Conservation (phyloP, 805 yeast genomes). For the Sugiyamaella lignohabitans region DNA sequence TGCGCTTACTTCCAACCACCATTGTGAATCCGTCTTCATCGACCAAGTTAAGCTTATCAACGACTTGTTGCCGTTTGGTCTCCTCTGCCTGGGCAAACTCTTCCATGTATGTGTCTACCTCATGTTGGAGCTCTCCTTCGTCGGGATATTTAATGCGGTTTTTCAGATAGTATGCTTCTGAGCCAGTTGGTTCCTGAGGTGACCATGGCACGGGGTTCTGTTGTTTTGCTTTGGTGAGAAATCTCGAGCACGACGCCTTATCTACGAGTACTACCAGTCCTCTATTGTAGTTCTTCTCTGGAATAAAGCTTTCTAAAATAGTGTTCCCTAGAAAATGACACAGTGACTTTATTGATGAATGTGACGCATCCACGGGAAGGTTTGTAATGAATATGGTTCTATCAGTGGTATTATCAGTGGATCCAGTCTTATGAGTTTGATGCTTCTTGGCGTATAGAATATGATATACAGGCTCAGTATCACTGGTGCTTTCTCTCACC, state of each 20-base stretch:
- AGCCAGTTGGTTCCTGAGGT: slow-evolving; percentile 37
- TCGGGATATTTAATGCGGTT: slow-evolving; percentile 34
- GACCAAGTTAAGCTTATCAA: slow-evolving; percentile 42
- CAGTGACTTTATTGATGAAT: slow-evolving; percentile 47
- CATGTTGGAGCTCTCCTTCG: slow-evolving; percentile 44
- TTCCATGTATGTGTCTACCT: slow-evolving; percentile 55
- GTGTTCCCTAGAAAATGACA: slow-evolving; percentile 46
- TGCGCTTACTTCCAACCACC: slow-evolving; percentile 82
- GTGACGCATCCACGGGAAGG: slow-evolving; percentile 57
- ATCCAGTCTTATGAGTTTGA: slow-evolving; percentile 3
- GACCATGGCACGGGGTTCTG: slow-evolving; percentile 32
- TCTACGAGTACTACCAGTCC: slow-evolving; percentile 73
- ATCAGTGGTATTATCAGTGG: slow-evolving; percentile 24
- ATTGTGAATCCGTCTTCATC: slow-evolving; percentile 93
- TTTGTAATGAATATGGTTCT: slow-evolving; percentile 70
- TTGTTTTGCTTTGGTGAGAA: slow-evolving; percentile 56
- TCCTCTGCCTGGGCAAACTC: slow-evolving; percentile 68
- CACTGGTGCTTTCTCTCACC: slow-evolving; percentile 5
- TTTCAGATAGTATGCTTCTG: slow-evolving; percentile 35
- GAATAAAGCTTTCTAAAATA: slow-evolving; percentile 29
- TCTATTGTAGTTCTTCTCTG: slow-evolving; percentile 33
- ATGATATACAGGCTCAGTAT: slow-evolving; percentile 15
- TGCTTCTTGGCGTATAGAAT: slow-evolving; percentile 20
- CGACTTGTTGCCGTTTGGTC: slow-evolving; percentile 30
- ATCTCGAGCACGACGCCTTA: slow-evolving; percentile 56